Base-by-base conservation (phyloP, 306 rosid genomes). In the apple (Malus domestica) region DNA sequence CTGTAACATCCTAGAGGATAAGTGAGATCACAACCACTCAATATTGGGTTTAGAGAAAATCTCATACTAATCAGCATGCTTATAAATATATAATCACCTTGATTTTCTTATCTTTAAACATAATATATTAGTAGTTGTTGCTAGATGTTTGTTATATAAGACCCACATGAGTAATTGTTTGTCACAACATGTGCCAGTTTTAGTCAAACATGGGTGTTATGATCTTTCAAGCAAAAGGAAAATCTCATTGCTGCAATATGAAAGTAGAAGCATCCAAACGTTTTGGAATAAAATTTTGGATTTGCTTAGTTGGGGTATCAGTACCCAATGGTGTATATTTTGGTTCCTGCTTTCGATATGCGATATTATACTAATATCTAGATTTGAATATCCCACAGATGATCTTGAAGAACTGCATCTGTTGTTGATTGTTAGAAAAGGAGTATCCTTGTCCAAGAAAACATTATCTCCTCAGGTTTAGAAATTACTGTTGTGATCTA, bases 1-100 rank as follows among this genome's bases (percentile, higher is more conserved):
- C 80, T 74, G 77, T 74, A 82, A 67, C 74, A 74, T 78, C 80
- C 42, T 23, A 73, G 23, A 69, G 67, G 70, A 82, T 74, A 60
- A 62, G 67, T 68, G 74, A 73, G 57, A 51, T 62, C 66, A 14
- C 8, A 49, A 65, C 62, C 15, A 68, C 19, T 76, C 77, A 82
- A 78, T 46, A 49, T 69, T 23, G 32, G 16, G 19, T 49, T 62
- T 5, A 40, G 32, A 44, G 52, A 70, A 55, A 78, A 78, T 74
- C 79, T 10, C 55, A 23, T 42, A 20, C 67, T 74, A 55, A 63
- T 69, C 49, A 69, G 64, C 76, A 77, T 66, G 75, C 71, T 68
- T 72, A 60, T 57, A 35, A 5, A 79, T 29, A 58, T 63, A 55
- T 49, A 68, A 68, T 69, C 68, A 57, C 57, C 18, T 62, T 63